Base-by-base conservation (phyloP, 129 eudicot species). In the Kitagawia praeruptora region DNA sequence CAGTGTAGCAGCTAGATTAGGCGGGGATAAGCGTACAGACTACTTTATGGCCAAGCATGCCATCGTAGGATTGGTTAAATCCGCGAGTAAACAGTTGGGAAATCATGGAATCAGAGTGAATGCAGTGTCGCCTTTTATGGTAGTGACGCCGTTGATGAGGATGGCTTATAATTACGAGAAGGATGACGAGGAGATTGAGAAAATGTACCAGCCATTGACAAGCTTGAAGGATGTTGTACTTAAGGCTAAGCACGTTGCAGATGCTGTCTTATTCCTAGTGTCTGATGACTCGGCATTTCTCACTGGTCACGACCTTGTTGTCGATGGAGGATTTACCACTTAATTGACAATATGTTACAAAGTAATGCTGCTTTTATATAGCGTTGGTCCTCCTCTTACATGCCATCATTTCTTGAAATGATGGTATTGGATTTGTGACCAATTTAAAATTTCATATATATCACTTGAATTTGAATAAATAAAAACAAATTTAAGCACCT, bases 11-110 rank as follows among this genome's bases (percentile, higher is more conserved):
- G 40, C 39, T 66, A 11, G 1, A 28, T 0, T 25, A 12, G 72
- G 72, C 21, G 72, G 72, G 19, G 72, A 66, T 3, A 66, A 66
- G 21, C 72, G 19, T 0, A 66, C 72, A 13, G 72, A 66, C 9
- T 66, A 66, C 40, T 66, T 66, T 34, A 66, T 66, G 64, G 64
- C 64, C 28, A 54, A 54, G 12, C 64, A 54, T 54, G 64, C 64
- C 64, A 54, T 54, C 4, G 12, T 25, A 21, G 64, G 64, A 27
- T 23, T 54, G 64, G 64, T 54, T 54, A 54, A 54, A 54, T 54
- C 64, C 28, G 64, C 64, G 12, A 54, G 64, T 23, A 54, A 54
- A 54, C 64, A 54, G 64, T 8, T 54, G 64, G 64, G 64, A 54
- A 21, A 21, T 54, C 64, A 54, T 54, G 64, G 64, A 54, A 54